Percentiles rank a stretch among this genome's conserved stretches.
Evolutionary conservation across 2,329 filamentous ascomycete species (phyloP).

Genomic region (Didymella glomerata): DNA sequence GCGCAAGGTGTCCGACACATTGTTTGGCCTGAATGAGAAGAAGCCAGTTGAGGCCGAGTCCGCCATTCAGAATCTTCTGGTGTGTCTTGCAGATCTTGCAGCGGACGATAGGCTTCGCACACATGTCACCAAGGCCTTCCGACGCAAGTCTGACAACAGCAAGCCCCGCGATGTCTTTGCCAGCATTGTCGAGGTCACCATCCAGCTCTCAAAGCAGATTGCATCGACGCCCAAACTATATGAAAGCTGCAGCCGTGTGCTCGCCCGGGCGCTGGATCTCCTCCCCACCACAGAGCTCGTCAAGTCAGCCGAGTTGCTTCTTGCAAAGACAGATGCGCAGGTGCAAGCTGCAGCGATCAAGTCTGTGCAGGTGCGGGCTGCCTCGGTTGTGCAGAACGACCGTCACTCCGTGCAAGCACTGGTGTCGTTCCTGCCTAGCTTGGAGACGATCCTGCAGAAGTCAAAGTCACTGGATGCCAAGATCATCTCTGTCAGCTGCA

Average conservation of each 20-base stretch:
- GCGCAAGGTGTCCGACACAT: conserved; percentile 73
- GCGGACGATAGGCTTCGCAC: conserved; percentile 43
- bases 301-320: conserved; percentile 82
- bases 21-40: conserved; percentile 71
- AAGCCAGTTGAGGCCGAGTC: conserved; percentile 45
- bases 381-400: conserved; percentile 75
- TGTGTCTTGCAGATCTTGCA: conserved; percentile 51
- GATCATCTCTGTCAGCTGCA: conserved; percentile 84
- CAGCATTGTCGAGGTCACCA: conserved; percentile 52
- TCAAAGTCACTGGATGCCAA: conserved; percentile 78
- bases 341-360: conserved; percentile 76
- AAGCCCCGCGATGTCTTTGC: conserved; percentile 46
- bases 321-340: conserved; percentile 77
- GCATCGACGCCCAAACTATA: conserved; percentile 54
- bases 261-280: conserved; percentile 82
- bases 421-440: conserved; percentile 79
- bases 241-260: conserved; percentile 67
- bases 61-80: conserved; percentile 51
- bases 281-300: conserved; percentile 89
- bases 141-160: conserved; percentile 37
- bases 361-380: conserved; percentile 79
- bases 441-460: conserved; percentile 78
- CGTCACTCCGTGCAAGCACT: conserved; percentile 72
- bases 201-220: conserved; percentile 69
- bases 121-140: conserved; percentile 45